A percentile compares a stretch with the other conserved stretches of the same genome.
These are phyloP conservation scores for Phytophthora podocarpi DNA, from an alignment of 352 stramenopile species.

Conservation along the genomic window DNA sequence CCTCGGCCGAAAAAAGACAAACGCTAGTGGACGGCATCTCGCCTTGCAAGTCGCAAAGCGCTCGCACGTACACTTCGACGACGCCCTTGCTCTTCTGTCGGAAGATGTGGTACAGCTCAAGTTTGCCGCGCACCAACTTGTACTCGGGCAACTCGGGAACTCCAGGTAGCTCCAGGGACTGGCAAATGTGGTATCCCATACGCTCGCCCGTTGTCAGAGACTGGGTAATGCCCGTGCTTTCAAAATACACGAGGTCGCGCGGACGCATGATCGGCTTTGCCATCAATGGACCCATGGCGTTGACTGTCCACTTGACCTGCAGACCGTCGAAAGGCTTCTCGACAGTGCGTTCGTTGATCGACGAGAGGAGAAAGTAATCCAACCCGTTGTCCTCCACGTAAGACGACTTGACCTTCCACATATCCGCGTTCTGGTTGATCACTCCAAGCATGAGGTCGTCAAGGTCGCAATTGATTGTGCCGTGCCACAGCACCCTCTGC, in stretches of 20 bases:
- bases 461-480: conserved; percentile 49
- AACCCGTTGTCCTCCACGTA: conserved; percentile 48
- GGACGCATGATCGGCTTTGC: conserved; percentile 34
- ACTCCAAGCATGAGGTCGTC: conserved; percentile 51
- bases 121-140: conserved; percentile 48
- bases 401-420: conserved; percentile 49
- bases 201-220: conserved; percentile 40
- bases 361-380: conserved; percentile 36
- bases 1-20: conserved; percentile 34
- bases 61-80: conserved; percentile 49
- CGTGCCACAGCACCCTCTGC: conserved; percentile 39
- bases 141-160: conserved; percentile 33
- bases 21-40: conserved; percentile 35
- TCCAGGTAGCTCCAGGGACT: conserved; percentile 47
- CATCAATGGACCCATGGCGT: conserved; percentile 38
- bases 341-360: conserved; percentile 21
- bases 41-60: conserved; percentile 35
- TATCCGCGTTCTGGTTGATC: conserved; percentile 38
- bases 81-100: conserved; percentile 40
- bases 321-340: conserved; percentile 39
- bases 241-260: conserved; percentile 52
- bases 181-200: conserved; percentile 54
- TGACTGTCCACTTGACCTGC: conserved; percentile 46
- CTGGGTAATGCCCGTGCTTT: conserved; percentile 46
- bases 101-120: conserved; percentile 50